Base-by-base conservation (phyloP, 1,139 yeast genomes). In the Magnusiomyces paraingens region DNA sequence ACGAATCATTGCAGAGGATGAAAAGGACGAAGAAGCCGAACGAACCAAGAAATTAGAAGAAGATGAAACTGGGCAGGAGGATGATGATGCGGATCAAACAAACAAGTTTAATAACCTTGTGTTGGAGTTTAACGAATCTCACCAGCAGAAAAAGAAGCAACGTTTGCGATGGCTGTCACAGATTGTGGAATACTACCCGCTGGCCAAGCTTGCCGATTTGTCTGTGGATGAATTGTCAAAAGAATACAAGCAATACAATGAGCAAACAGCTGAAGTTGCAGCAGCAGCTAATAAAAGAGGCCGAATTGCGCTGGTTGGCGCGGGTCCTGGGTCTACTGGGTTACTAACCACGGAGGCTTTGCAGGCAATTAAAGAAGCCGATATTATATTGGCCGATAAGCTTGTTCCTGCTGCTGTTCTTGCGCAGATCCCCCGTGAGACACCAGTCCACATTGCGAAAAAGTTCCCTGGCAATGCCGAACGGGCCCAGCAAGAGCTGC, bases 381-480 rank as follows among this genome's bases (percentile, higher is more conserved):
- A 91, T 66, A 71, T 88, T 56, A 79, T 93, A 5, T 74, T 93
- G 46, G 95, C 97, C 1, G 99, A 93, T 68, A 93, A 93, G 65
- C 75, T 93, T 40, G 97, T 93, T 0, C 99, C 98, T 2, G 87
- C 86, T 61, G 85, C 84, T 62, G 95, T 93, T 1, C 72, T 91
- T 38, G 90, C 85, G 52, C 71, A 90, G 39, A 85, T 91, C 15
- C 98, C 98, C 0, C 70, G 78, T 40, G 74, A 77, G 45, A 86
- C 95, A 1, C 84, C 83, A 52, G 73, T 86, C 3, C 89, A 86
- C 66, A 90, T 91, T 58, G 98, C 99, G 14, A 78, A 90, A 47
- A 93, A 93, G 69, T 93, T 90, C 70, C 98, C 98, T 1, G 99
- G 99, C 0, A 91, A 93, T 67, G 98, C 99, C 0, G 97, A 90